Evolutionary conservation across 2,329 filamentous ascomycete genomes (phyloP).

Genomic region (Fusarium graminum): DNA sequence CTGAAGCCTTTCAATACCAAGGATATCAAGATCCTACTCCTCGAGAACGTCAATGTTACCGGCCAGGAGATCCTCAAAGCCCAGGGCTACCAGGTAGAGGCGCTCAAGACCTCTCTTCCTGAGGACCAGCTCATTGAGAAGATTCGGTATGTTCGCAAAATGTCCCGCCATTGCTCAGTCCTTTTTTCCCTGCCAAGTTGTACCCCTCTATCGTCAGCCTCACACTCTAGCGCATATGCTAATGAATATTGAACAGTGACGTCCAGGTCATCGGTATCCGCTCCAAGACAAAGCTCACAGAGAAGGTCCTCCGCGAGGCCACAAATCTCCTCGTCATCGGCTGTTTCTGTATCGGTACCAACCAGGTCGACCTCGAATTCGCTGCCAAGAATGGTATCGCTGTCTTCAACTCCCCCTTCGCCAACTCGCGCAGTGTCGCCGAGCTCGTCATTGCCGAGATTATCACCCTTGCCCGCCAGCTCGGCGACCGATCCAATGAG

Average conservation of each 20-base stretch:
- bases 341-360: conserved; percentile 99
- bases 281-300: conserved; percentile 95
- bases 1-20: conserved; percentile 96
- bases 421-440: conserved; percentile 96
- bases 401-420: conserved; percentile 99
- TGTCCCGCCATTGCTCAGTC: conserved; percentile 35
- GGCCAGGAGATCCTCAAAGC: conserved; percentile 83
- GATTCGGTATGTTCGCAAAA: conserved; percentile 75
- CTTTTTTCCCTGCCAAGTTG: conserved; percentile 26
- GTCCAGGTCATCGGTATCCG: conserved; percentile 98
- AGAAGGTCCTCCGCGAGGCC: conserved; percentile 85
- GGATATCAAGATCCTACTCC: conserved; percentile 94
- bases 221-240: conserved; percentile 34
- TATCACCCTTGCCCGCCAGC: conserved; percentile 89
- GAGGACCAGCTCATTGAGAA: conserved; percentile 97
- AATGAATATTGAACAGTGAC: conserved; percentile 67
- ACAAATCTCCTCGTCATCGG: conserved; percentile 96
- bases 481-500: conserved; percentile 93
- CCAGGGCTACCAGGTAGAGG: conserved; percentile 97
- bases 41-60: conserved; percentile 96
- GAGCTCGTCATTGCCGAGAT: conserved; percentile 96
- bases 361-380: conserved; percentile 89
- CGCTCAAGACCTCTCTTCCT: conserved; percentile 86
- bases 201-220: conserved; percentile 35
- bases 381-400: conserved; percentile 89